Base-by-base conservation (phyloP, 768 basidiomycete species). In the Suillus placidus region DNA sequence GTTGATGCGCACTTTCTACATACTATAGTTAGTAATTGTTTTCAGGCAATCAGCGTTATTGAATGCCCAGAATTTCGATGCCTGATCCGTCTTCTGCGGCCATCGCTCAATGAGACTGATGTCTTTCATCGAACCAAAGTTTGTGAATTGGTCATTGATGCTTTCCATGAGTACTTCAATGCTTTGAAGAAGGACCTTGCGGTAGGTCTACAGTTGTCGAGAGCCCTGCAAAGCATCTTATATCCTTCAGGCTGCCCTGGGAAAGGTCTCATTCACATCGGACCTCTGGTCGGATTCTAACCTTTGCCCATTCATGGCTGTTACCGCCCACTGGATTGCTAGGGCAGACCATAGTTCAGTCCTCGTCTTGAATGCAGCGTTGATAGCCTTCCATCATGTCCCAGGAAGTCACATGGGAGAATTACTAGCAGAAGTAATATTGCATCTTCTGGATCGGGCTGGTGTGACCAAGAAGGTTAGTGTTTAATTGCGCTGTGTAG, bases 251-350 rank as follows among this genome's bases (percentile, higher is more conserved):
- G 32, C 26, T 10, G 57, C 58, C 14, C 34, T 20, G 2, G 64
- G 64, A 18, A 55, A 64, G 30, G 60, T 72, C 7, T 67, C 66
- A 0, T 69, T 65, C 9, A 72, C 66, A 2, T 45, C 62, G 12
- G 66, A 72, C 38, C 62, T 72, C n/a, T 72, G 71, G 67, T 61
- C 62, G 3, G 67, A 67, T 13, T 23, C 55, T 6, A 64, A 67
- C 16, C 43, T 63, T 0, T 23, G 63, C 37, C 66, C 67, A 0
- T 71, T 67, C 34, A 45, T 72, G 5, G 70, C 67, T 0, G 23
- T 73, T 23, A 73, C 70, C 0, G 63, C 58, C 1, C 71, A 72
- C 38, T 71, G 69, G 56, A 65, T 70, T 0, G 49, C 49, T 12
- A 67, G 40, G 4, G 61, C n/a, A 0, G 20, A 67, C 8, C 13